Evolutionary conservation across 768 basidiomycete species (phyloP).

Genomic region (Thelephora aurantiotincta): DNA sequence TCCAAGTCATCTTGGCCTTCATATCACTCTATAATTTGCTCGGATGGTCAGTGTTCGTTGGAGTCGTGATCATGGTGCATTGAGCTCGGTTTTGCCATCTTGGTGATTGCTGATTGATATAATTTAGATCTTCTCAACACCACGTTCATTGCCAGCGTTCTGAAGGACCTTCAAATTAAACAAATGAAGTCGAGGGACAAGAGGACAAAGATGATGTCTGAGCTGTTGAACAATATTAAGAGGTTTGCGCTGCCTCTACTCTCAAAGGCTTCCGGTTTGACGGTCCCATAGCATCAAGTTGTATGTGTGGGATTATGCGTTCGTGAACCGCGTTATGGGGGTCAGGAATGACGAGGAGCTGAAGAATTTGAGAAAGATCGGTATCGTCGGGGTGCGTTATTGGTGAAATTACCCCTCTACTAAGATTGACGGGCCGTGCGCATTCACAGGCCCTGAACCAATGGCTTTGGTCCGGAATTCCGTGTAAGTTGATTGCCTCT

Average conservation of each 20-base stretch:
- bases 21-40: constrained; percentile 80
- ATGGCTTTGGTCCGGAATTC: no score
- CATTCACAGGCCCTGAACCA: no score
- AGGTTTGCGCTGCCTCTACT: constrained; percentile 64
- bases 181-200: no score
- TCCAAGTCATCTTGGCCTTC: no score
- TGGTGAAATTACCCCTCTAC: constrained; percentile 60
- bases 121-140: no score
- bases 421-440: constrained; percentile 81
- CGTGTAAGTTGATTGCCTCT: no score
- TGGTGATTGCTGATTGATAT: constrained; percentile 25
- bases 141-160: constrained; percentile 50
- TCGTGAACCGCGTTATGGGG: constrained; percentile 60
- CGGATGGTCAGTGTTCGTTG: constrained; percentile 85
- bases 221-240: no score
- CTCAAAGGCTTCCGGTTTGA: no score
- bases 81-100: not conserved
- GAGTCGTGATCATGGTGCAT: constrained; percentile 73
- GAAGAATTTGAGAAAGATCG: no score
- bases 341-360: constrained; percentile 78
- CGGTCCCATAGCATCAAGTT: constrained; percentile 68
- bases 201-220: no score
- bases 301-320: constrained; percentile 93
- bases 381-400: no score
- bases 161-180: constrained; percentile 66